phyloP scores from a whole-genome alignment of 1,284 basidiomycete species.

The Cryptococcus sp. region DNA sequence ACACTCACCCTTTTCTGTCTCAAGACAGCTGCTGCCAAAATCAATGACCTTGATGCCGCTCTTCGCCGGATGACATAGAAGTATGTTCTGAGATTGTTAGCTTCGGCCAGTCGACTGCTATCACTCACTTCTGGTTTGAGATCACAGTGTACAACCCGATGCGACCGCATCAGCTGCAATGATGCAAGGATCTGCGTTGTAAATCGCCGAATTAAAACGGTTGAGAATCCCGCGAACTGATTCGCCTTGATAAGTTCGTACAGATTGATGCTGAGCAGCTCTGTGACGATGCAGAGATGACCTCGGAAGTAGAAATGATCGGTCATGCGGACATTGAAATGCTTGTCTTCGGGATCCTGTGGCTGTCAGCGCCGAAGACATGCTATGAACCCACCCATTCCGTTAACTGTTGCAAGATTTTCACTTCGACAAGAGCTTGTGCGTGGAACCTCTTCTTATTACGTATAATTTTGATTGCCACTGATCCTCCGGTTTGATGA shows the following conservation, averaged over 20 bases:
- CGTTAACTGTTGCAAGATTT: slow-evolving; percentile 91
- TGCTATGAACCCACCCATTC: slow-evolving; percentile 75
- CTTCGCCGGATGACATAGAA: slow-evolving; percentile 90
- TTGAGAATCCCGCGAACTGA: slow-evolving; percentile 95
- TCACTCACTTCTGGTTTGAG: slow-evolving; percentile 87
- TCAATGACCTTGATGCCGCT: slow-evolving; percentile 98
- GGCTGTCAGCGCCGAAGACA: slow-evolving; percentile 5
- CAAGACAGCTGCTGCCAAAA: slow-evolving; percentile 97
- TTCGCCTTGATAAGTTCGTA: slow-evolving; percentile 99
- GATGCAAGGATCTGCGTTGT: slow-evolving; percentile 93
- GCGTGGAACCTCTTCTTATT: slow-evolving; percentile 99
- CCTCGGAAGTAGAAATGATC: slow-evolving; percentile 98
- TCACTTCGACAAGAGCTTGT: slow-evolving; percentile 97
- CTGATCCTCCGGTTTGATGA: slow-evolving; percentile 92
- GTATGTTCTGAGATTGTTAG: slow-evolving; percentile 73
- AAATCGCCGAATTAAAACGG: slow-evolving; percentile 90
- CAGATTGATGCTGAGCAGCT: slow-evolving; percentile 95
- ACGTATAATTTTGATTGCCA: slow-evolving; percentile 98
- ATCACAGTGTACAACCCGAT: slow-evolving; percentile 99
- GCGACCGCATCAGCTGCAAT: slow-evolving; percentile 88
- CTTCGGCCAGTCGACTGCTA: neutral
- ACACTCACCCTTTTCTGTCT: slow-evolving; percentile 91
- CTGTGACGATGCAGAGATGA: slow-evolving; percentile 98
- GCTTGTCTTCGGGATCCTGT: slow-evolving; percentile 94
- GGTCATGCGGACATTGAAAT: slow-evolving; percentile 97